phyloP scores from a whole-genome alignment of 768 basidiomycete species.

The Brasilioporus rufonigricans region DNA sequence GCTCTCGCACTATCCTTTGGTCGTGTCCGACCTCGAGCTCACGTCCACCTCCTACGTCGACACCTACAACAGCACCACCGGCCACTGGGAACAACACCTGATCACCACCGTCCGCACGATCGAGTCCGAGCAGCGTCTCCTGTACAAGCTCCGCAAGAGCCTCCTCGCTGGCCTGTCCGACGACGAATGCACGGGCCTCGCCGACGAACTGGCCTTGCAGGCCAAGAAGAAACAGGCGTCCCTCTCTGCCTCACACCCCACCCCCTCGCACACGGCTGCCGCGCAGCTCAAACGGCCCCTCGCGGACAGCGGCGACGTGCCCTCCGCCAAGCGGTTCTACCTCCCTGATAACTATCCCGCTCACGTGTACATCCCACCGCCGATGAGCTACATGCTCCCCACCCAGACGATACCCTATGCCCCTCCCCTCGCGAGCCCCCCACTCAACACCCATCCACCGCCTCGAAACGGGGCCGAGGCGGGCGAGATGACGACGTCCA shows the following conservation, averaged over 20 bases:
- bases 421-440: conserved; percentile 19
- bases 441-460: conserved; percentile 13
- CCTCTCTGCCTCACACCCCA: not conserved
- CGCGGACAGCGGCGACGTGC: conserved; percentile 19
- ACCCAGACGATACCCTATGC: conserved; percentile 29
- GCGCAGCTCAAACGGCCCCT: conserved; percentile 29
- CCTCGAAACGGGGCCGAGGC: conserved; percentile 13
- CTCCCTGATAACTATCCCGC: conserved; percentile 26
- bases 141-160: conserved; percentile 60
- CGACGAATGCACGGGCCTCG: conserved; percentile 54
- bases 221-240: conserved; percentile 18
- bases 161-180: conserved; percentile 57
- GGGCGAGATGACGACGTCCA: conserved; percentile 14
- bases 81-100: conserved; percentile 68
- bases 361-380: conserved; percentile 30
- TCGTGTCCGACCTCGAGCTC: conserved; percentile 57
- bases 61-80: conserved; percentile 49
- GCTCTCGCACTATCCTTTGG: conserved; percentile 48
- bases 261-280: conserved; percentile 7
- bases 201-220: conserved; percentile 55
- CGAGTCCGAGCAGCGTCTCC: conserved; percentile 55
- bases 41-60: conserved; percentile 55
- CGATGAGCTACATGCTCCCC: conserved; percentile 28
- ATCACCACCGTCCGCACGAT: conserved; percentile 58
- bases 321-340: conserved; percentile 31